Evolutionary conservation across 2,329 filamentous ascomycete species (phyloP).

Genomic region (Penicillium expansum): DNA sequence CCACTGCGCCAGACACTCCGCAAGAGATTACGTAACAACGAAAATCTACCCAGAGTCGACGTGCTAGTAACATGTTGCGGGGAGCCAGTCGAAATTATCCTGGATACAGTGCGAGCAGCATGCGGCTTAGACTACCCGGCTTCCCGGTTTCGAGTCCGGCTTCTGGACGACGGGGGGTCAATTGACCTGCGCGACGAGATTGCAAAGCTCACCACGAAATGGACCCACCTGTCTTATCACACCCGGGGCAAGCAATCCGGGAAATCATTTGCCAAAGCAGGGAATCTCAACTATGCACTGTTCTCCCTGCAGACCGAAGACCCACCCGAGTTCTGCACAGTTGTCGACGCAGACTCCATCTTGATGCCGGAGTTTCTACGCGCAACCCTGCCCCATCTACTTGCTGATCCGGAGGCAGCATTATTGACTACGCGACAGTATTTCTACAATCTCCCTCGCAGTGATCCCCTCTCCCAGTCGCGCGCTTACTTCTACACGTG

Average conservation of each 20-base stretch:
- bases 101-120: constrained; percentile 58
- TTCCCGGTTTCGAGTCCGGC: constrained; percentile 53
- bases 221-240: constrained; percentile 54
- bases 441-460: constrained; percentile 34
- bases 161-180: constrained; percentile 57
- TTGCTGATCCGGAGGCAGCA: constrained; percentile 27
- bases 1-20: constrained; percentile 10
- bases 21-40: constrained; percentile 30
- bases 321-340: constrained; percentile 32
- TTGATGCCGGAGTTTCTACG: constrained; percentile 37
- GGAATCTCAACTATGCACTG: constrained; percentile 39
- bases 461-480: constrained; percentile 33
- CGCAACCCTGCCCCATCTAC: constrained; percentile 36
- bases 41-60: constrained; percentile 54
- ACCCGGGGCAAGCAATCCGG: constrained; percentile 47
- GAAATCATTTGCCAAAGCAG: constrained; percentile 37
- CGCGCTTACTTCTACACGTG: constrained; percentile 34
- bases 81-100: constrained; percentile 55
- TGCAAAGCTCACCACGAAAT: constrained; percentile 39
- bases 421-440: constrained; percentile 37
- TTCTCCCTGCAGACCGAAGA: constrained; percentile 22
- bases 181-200: constrained; percentile 42
- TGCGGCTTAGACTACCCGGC: constrained; percentile 56
- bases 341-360: constrained; percentile 40
- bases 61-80: constrained; percentile 58